Percentiles rank a stretch among this genome's conserved stretches.
phyloP scores from a whole-genome alignment of 306 rosid genomes.

The Medicago truncatula region MtrunA17r5.0-ANR NC_053049.1:30306001-30306500 shows the following conservation, averaged over 20 bases:
- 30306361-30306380: neutral
- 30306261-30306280: conserved; percentile 77
- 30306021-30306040: no score
- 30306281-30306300: conserved; percentile 76
- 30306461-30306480: neutral
- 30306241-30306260: conserved; percentile 75
- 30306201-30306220: conserved; percentile 83
- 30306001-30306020: neutral
- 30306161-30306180: conserved; percentile 82
- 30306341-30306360: neutral
- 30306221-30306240: conserved; percentile 93
- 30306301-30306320: conserved; percentile 95
- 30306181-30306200: conserved; percentile 88
- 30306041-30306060: no score
- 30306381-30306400: neutral
- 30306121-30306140: conserved; percentile 95
- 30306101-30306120: conserved; percentile 44
- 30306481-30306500: conserved; percentile 80
- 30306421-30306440: neutral
- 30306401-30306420: neutral
- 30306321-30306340: conserved; percentile 32
- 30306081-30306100: no score
- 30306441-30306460: neutral
- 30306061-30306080: no score
- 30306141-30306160: conserved; percentile 71